Base-by-base conservation (phyloP, 257 asterid species). In the Marsdenia floribunda region DNA sequence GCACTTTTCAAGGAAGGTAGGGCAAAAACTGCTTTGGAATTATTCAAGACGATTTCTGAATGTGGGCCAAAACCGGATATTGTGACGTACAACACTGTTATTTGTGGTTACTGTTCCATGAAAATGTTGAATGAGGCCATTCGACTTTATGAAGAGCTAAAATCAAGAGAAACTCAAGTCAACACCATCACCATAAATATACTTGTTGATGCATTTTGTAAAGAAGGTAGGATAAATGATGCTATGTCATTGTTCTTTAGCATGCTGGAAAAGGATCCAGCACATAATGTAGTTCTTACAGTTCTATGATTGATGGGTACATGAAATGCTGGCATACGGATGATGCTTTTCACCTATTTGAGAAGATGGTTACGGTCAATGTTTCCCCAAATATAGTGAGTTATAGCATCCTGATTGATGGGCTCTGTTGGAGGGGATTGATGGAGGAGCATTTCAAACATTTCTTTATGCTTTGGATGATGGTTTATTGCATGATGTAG, bases 401-500 rank as follows among this genome's bases (percentile, higher is more conserved):
- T 53, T 83, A 73, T 58, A 76, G 38, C 77, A 83, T 77, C 42
- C 72, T 83, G 55, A 59, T 77, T n/a, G 73, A 83, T 61, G 84
- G 86, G 52, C 78, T 79, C 68, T 76, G 75, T 55, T 75, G 65
- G 74, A 76, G 73, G 66, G 70, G 55, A 71, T 54, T 77, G 50
- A 49, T 83, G 38, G 86, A 80, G 3, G 80, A 19, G 84, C 84
- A 13, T 33, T 72, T 76, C 76, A 57, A 50, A 64, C 75, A 13
- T 75, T 66, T 61, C 76, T 83, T 63, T 75, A 50, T 66, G 86
- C 85, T 60, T 37, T 85, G 68, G 10, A 73, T 60, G 46, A 54
- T 47, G 83, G 83, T 58, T 63, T 83, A 64, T 61, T 82, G 59
- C 82, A 83, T 11, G 89, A 85, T 53, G 76, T 83, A 33, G 68